These are phyloP conservation scores for Iberis pinnata DNA, from an alignment of 345 rosid genomes.

Conservation along the genomic window DNA sequence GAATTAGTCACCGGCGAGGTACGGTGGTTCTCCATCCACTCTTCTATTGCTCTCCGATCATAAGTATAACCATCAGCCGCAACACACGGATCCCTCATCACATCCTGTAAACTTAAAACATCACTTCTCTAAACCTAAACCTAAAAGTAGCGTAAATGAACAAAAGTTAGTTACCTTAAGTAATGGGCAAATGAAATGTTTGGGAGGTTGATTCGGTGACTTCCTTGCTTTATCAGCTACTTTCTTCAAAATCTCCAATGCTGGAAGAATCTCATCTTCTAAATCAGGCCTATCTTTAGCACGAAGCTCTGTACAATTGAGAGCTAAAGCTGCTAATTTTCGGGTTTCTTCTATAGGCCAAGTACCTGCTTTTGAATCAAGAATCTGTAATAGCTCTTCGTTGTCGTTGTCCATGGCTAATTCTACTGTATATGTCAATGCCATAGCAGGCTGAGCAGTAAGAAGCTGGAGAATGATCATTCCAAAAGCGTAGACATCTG, in stretches of 20 bases:
- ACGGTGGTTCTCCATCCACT: constrained; percentile 54
- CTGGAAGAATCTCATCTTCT: constrained; percentile 55
- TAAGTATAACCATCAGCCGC: constrained; percentile 88
- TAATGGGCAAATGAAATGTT: constrained; percentile 74
- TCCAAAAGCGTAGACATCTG: constrained; percentile 83
- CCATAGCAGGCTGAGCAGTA: constrained; percentile 73
- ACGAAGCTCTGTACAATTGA: constrained; percentile 65
- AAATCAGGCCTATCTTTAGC: constrained; percentile 54
- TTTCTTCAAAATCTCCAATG: constrained; percentile 49
- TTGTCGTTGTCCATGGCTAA: constrained; percentile 43
- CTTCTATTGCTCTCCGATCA: constrained; percentile 61
- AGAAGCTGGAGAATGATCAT: constrained; percentile 72
- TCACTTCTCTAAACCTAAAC: too few species aligned
- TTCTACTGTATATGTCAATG: constrained; percentile 55
- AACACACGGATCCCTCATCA: constrained; percentile 75
- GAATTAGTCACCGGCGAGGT: constrained; percentile 62
- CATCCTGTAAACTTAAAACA: constrained; percentile 41
- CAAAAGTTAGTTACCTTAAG: constrained; percentile 49
- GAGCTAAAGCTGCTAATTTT: constrained; percentile 51
- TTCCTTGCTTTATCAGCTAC: constrained; percentile 40
- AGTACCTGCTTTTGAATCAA: constrained; percentile 58
- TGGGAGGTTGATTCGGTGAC: constrained; percentile 35
- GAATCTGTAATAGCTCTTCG: constrained; percentile 34
- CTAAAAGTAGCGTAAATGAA: constrained; percentile 1
- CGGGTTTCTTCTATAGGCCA: constrained; percentile 75